Conservation (phyloP, 768 basidiomycete species). For the Pleurotus ostreatus region DNA sequence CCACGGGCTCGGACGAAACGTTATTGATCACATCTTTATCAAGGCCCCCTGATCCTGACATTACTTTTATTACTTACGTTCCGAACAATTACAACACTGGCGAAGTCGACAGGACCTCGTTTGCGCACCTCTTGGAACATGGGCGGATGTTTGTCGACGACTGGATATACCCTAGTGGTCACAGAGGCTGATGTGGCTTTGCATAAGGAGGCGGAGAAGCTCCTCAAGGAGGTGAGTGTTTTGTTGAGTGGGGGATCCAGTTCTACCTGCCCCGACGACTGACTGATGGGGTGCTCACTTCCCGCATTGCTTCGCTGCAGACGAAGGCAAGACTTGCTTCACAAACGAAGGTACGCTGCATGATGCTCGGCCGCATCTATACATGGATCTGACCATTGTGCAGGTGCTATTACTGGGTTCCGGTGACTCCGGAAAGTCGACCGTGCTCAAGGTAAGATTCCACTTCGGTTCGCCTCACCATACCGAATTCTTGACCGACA, state of each 20-base stretch:
- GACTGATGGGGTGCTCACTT: background rate
- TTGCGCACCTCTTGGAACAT: constrained; percentile 30
- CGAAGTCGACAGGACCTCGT: background rate
- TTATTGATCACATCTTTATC: background rate
- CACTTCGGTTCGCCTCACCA: no score
- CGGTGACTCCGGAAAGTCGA: constrained; percentile 92
- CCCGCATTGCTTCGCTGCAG: constrained; percentile 30
- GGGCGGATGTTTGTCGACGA: constrained; percentile 79
- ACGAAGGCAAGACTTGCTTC: constrained; percentile 66
- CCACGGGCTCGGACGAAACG: background rate
- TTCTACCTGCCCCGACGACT: background rate
- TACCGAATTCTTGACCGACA: no score
- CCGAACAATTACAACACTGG: constrained; percentile 1
- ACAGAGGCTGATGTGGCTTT: constrained; percentile 63
- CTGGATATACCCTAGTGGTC: constrained; percentile 44
- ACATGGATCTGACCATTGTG: background rate
- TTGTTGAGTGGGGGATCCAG: background rate
- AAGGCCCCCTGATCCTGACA: background rate
- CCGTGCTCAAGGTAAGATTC: constrained; percentile 69
- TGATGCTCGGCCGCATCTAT: background rate
- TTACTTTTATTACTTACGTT: background rate
- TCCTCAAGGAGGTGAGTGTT: constrained; percentile 66
- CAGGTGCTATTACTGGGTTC: constrained; percentile 88
- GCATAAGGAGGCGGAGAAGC: constrained; percentile 72
- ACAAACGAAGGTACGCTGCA: constrained; percentile 66